Evolutionary conservation across 2,329 filamentous ascomycete species (phyloP), one percentile per base, ranked within the genome.

Genomic region (Dissoconium aciculare): DNA sequence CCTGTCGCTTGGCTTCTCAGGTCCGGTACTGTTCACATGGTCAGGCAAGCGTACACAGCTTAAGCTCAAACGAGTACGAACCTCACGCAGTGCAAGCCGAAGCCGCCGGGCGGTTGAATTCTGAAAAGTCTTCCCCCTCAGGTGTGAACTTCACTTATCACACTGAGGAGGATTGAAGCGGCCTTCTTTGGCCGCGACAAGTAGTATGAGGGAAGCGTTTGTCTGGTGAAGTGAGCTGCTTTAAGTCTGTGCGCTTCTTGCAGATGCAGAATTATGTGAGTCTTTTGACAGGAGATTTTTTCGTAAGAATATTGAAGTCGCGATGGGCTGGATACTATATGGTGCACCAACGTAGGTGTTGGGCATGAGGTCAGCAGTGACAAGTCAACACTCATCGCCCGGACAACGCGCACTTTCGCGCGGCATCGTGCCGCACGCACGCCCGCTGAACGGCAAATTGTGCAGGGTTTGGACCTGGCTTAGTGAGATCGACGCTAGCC

Each of bases 71-170:
- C n/a, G n/a, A n/a, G n/a, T n/a, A n/a, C n/a, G n/a, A n/a, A n/a
- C 78, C 77, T 84, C 76, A 75, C 76, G 75, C 76, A 82, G 74
- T 69, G 74, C 75, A 78, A 80, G 74, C 75, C 73, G 74, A 54
- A 67, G 42, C 69, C 72, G 77, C 76, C 77, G 77, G 78, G 77
- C 74, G 58, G 31, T 32, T 37, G 39, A 39, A 33, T 41, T 41
- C 36, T 25, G 28, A 28, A 34, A 26, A 27, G 29, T 11, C 19
- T 36, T 15, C 39, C 37, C 35, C 37, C 37, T 39, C 39, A 39
- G 32, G 33, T 35, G 39, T 38, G 35, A 39, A 37, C 38, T 36
- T 36, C 39, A 32, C 32, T 30, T 34, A 34, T 23, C 19, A 23
- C 38, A 33, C 27, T 37, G 36, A 34, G 34, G 34, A 38, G 34